Conservation (phyloP, 2,329 filamentous ascomycete genomes). For the Aureobasidium melanogenum region DNA sequence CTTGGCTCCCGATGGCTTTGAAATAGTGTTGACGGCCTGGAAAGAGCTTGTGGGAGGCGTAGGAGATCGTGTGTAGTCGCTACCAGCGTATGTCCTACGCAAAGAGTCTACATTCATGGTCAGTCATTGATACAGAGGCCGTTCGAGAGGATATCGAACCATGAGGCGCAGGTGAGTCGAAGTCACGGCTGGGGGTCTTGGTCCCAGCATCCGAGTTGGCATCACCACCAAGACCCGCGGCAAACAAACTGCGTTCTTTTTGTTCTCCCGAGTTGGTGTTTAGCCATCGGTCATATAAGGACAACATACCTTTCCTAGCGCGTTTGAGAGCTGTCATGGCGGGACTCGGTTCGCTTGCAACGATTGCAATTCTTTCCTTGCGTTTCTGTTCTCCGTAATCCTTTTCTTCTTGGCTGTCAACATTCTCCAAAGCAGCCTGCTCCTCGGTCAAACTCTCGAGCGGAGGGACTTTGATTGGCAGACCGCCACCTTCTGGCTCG, state of each 20-base stretch:
- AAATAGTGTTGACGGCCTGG: constrained; percentile 28
- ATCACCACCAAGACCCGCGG: constrained; percentile 7
- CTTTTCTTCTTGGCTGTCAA: constrained; percentile 61
- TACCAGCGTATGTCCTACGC: constrained; percentile 27
- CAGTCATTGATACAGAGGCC: not conserved
- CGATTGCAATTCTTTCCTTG: constrained; percentile 61
- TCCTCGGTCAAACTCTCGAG: constrained; percentile 58
- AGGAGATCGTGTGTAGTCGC: constrained; percentile 39
- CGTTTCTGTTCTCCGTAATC: constrained; percentile 65
- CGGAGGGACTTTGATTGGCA: constrained; percentile 52
- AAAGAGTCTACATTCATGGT: not conserved
- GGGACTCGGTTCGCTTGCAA: constrained; percentile 65
- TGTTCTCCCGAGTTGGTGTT: constrained; percentile 10
- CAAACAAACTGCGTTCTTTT: constrained; percentile 11
- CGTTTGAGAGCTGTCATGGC: constrained; percentile 47
- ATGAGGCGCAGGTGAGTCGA: constrained; percentile 29
- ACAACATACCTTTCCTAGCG: constrained; percentile 33
- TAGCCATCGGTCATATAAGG: not conserved
- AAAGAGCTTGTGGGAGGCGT: constrained; percentile 28
- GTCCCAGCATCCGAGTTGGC: constrained; percentile 4
- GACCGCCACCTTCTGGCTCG: constrained; percentile 31
- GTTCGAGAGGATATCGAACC: not conserved
- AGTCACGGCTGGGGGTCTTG: constrained; percentile 29
- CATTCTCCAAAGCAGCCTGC: constrained; percentile 60
- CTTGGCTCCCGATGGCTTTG: constrained; percentile 40